A percentile compares a stretch with the other conserved stretches of the same genome.
Evolutionary conservation across 495 filamentous ascomycete genomes (phyloP).

Genomic region (Tricharina praecox): DNA sequence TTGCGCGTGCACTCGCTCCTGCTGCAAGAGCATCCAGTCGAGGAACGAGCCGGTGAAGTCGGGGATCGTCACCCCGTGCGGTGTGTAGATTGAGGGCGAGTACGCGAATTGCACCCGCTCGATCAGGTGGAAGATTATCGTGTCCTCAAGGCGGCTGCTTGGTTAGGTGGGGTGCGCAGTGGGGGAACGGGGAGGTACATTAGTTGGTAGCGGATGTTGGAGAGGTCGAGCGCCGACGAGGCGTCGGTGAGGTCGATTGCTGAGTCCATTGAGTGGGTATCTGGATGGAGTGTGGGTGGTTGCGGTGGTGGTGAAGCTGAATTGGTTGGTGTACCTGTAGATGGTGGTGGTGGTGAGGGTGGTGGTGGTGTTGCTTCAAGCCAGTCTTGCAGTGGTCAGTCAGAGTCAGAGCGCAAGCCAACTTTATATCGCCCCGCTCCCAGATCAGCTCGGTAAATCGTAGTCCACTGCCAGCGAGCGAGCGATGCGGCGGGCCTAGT

Average conservation of each 20-base stretch:
- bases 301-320: background rate
- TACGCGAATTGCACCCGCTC: conserved; percentile 94
- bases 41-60: conserved; percentile 51
- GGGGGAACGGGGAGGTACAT: conserved; percentile 41
- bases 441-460: no score
- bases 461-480: no score
- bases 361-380: background rate
- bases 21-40: conserved; percentile 81
- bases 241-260: conserved; percentile 75
- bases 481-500: no score
- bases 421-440: no score
- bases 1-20: conserved; percentile 80
- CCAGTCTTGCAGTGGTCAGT: background rate
- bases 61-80: conserved; percentile 71
- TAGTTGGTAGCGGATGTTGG: conserved; percentile 86
- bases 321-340: background rate
- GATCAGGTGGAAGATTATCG: conserved; percentile 95
- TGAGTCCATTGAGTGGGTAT: conserved; percentile 49
- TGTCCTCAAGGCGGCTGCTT: conserved; percentile 79
- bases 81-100: conserved; percentile 70
- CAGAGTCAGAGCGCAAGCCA: background rate
- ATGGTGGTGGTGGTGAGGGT: background rate
- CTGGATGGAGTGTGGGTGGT: background rate
- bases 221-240: conserved; percentile 69
- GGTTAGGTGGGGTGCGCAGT: conserved; percentile 4